phyloP scores from a whole-genome alignment of 345 rosid genomes.

The Populus nigra region DNA sequence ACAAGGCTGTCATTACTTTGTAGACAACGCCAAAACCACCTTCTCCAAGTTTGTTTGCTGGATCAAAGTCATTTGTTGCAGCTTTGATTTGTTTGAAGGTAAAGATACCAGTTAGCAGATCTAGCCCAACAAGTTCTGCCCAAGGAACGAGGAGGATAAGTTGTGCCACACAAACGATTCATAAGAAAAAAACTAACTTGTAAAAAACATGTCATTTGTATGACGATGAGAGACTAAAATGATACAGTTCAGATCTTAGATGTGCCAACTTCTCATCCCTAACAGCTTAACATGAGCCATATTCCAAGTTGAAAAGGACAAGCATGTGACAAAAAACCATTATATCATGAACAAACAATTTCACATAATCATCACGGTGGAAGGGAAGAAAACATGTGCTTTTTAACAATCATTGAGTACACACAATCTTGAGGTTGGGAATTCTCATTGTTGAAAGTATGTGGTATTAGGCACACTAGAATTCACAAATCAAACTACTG shows the following conservation, averaged over 20 bases:
- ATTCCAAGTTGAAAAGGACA: neutral
- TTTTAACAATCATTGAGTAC: neutral
- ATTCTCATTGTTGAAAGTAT: neutral
- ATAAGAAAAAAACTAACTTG: neutral
- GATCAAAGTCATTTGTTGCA: constrained; percentile 52
- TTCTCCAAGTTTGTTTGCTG: constrained; percentile 54
- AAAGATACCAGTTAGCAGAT: constrained; percentile 43
- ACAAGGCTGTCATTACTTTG: constrained; percentile 33
- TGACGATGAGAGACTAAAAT: no score
- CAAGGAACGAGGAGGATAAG: neutral
- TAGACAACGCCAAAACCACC: constrained; percentile 72
- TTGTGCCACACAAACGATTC: neutral
- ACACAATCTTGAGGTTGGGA: neutral
- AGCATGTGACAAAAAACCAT: neutral
- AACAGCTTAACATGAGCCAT: neutral
- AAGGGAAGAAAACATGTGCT: neutral
- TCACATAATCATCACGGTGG: neutral
- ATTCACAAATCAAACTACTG: neutral
- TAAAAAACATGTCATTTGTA: no score
- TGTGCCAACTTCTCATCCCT: neutral
- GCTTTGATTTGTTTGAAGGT: constrained; percentile 47
- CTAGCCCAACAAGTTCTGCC: constrained; percentile 41
- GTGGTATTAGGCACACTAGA: neutral
- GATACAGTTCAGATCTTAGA: neutral
- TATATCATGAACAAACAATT: neutral